Base-by-base conservation (phyloP, 2,329 filamentous ascomycete genomes). In the Cordyceps sp. region DNA sequence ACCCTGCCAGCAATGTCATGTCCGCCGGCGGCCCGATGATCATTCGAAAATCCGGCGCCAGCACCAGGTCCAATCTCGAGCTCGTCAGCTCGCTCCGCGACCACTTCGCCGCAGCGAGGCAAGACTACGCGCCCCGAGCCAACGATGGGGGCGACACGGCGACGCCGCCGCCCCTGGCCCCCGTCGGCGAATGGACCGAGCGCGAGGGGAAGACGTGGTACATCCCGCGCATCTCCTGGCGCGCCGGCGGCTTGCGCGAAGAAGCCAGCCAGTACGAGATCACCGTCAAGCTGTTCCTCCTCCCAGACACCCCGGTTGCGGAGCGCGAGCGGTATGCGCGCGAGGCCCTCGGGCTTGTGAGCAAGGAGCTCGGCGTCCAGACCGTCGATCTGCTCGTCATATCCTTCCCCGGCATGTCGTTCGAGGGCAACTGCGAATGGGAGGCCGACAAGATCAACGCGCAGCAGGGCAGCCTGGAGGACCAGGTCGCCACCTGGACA, bases 211-310 rank as follows among this genome's bases (percentile, higher is more conserved):
- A 62, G 30, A 64, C 65, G 5, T 64, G 88, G 29, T 88, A 79
- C 49, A 69, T 94, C 26, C 88, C 88, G 29, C 69, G 78, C 26
- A 73, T 88, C 49, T 73, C 84, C 52, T 81, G 78, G 63, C 62
- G 70, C 10, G 59, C 69, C 20, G 73, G 72, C 4, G 78, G 79
- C 0, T 62, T 98, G 29, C 65, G 73, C 21, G 90, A 98, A 49
- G 85, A 93, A 43, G 65, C 78, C 18, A 64, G 69, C 36, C 76
- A 85, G 43, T 98, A 98, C 60, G 85, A 94, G 49, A 85, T 94
- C 47, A 94, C 88, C 1, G 78, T 90, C 38, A 98, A 98, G 58
- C 59, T 98, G 16, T 98, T 98, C 62, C 92, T 90, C 55, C 67
- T 96, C 19, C 79, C 84, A 2, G 71, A 69, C 14, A 70, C 82